Base-by-base conservation (phyloP, 2,329 filamentous ascomycete species). In the Cladorrhinum sp. region DNA sequence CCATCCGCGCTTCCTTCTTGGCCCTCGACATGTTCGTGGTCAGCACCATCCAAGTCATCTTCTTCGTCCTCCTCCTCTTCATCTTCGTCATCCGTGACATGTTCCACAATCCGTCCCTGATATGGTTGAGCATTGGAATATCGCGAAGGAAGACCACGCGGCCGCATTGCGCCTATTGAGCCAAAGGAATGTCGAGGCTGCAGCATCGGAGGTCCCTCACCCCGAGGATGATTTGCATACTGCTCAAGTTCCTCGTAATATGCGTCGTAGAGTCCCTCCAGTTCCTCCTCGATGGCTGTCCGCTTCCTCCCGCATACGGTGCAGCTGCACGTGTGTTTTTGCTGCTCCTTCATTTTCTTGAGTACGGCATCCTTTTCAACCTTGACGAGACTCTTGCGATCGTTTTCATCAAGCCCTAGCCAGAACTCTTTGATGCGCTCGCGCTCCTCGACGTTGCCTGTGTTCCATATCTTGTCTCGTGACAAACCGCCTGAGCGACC, bases 271-370 rank as follows among this genome's bases (percentile, higher is more conserved):
- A 99, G 84, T 18, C 96, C 93, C 73, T 99, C 95, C 12, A 99
- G 82, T 76, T 99, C 95, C 77, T 99, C 95, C 76, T 99, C 95
- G 68, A 99, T 99, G 42, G 95, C 95, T 12, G 90, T 96, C 58
- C 95, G 87, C 79, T 99, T 99, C 67, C 95, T 86, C 57, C 95
- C 95, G 75, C 95, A 99, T 46, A 99, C 94, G 3, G 92, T 96
- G 76, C 95, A 99, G 74, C 93, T 97, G 80, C 95, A 99, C 2
- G 94, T 98, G 74, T 98, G 93, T 76, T 98, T 98, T 75, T 99
- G 95, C 76, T 99, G 95, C 76, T 99, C 95, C 81, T 99, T 99
- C 95, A 99, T 99, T 81, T 99, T 99, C 72, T 91, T 92, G 60
- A 99, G 79, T 0, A 99, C 95, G 7, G 95, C 94, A 76, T 99